Evolutionary conservation across 768 basidiomycete species (phyloP).

Genomic region (Leccinum subtestaceum): DNA sequence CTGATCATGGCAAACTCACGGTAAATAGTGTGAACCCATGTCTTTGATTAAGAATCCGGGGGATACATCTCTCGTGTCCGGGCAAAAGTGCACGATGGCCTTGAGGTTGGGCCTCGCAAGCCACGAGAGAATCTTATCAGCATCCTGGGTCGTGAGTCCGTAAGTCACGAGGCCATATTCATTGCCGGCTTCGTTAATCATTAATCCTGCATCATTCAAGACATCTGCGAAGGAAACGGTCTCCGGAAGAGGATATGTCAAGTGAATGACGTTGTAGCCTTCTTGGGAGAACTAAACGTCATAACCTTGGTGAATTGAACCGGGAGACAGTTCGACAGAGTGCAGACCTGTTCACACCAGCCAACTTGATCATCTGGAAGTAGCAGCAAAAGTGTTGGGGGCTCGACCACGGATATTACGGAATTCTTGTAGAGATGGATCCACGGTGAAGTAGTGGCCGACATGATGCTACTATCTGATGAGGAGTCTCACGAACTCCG

Average conservation of each 20-base stretch:
- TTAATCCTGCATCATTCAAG: slow-evolving; percentile 17
- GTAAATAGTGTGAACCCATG: slow-evolving; percentile 21
- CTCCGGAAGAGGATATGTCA: slow-evolving; percentile 24
- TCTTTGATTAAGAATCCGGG: slow-evolving; percentile 29
- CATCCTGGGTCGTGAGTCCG: slow-evolving; percentile 27
- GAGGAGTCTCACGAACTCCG: background rate
- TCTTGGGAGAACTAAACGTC: slow-evolving; percentile 36
- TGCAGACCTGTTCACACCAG: slow-evolving; percentile 38
- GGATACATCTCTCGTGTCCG: slow-evolving; percentile 23
- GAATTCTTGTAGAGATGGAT: slow-evolving; percentile 24
- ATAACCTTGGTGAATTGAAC: background rate
- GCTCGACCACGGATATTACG: slow-evolving; percentile 29
- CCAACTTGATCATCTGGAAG: slow-evolving; percentile 30
- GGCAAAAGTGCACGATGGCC: slow-evolving; percentile 38
- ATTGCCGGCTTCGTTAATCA: slow-evolving; percentile 6
- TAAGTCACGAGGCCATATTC: slow-evolving; percentile 34
- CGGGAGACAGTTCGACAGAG: background rate
- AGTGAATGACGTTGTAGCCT: slow-evolving; percentile 37
- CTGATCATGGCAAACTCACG: slow-evolving; percentile 20
- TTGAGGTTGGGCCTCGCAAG: slow-evolving; percentile 15
- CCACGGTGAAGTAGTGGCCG: slow-evolving; percentile 7
- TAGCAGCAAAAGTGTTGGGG: slow-evolving; percentile 32
- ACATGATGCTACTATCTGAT: slow-evolving; percentile 1
- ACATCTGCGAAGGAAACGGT: slow-evolving; percentile 14
- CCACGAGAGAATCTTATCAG: slow-evolving; percentile 12